phyloP scores from a whole-genome alignment of 306 rosid genomes.

The Echinosophora koreensis region DNA sequence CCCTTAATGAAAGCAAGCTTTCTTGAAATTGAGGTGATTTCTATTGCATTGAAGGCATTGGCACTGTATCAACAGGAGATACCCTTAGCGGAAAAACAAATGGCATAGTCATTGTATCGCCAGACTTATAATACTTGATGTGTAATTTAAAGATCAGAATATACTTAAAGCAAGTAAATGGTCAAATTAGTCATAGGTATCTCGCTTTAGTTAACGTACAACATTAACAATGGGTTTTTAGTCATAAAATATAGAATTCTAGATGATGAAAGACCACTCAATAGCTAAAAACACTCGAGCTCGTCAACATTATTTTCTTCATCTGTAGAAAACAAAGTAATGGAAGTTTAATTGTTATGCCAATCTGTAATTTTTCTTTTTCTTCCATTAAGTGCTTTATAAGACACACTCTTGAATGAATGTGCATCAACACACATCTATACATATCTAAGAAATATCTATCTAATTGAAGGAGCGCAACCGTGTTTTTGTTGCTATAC shows the following conservation, averaged over 20 bases:
- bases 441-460: neutral
- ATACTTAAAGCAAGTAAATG: no score
- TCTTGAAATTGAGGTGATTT: no score
- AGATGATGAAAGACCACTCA: neutral
- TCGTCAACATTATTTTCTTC: neutral
- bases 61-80: no score
- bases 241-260: neutral
- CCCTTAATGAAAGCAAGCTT: no score
- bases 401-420: constrained; percentile 22
- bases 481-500: constrained; percentile 27
- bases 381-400: constrained; percentile 12
- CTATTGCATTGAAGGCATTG: no score
- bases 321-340: neutral
- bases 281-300: neutral
- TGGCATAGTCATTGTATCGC: no score
- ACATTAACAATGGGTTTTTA: neutral
- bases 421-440: neutral
- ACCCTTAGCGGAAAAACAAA: no score
- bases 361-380: constrained; percentile 17
- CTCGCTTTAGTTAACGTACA: neutral
- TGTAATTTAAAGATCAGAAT: no score
- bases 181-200: neutral
- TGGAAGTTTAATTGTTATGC: constrained; percentile 5
- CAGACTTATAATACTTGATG: no score
- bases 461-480: constrained; percentile 16